Percentiles rank a stretch among this genome's conserved stretches.
phyloP scores from a whole-genome alignment of 2,329 filamentous ascomycete species.

The Arthrinium phaeospermum region DNA sequence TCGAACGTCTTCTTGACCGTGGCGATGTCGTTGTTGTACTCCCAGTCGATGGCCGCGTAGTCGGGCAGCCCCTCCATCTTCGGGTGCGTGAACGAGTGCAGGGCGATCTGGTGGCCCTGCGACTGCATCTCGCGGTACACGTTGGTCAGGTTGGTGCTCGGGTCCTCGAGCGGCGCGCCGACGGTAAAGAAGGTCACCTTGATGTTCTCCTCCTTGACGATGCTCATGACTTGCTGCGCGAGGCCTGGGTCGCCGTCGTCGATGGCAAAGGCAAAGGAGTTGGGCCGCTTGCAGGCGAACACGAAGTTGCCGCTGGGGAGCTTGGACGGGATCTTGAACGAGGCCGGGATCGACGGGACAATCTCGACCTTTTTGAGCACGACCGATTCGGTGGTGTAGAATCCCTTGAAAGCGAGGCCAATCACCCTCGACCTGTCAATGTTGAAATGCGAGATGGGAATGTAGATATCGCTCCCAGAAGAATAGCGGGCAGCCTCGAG shows the following conservation, averaged over 20 bases:
- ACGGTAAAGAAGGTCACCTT: slow-evolving; percentile 76
- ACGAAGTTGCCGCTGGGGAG: slow-evolving; percentile 65
- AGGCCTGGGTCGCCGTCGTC: slow-evolving; percentile 68
- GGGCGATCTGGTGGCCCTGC: slow-evolving; percentile 70
- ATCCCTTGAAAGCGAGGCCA: slow-evolving; percentile 68
- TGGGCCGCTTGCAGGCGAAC: slow-evolving; percentile 69
- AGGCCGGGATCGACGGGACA: slow-evolving; percentile 57
- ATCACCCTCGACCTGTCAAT: slow-evolving; percentile 61
- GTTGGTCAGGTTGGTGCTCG: slow-evolving; percentile 63
- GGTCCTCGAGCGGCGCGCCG: slow-evolving; percentile 64
- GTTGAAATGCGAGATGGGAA: slow-evolving; percentile 70
- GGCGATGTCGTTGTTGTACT: slow-evolving; percentile 62
- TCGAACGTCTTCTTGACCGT: slow-evolving; percentile 49
- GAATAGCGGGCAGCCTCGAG: slow-evolving; percentile 67
- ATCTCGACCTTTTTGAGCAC: slow-evolving; percentile 65
- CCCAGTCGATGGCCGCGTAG: slow-evolving; percentile 63
- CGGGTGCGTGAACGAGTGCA: slow-evolving; percentile 74
- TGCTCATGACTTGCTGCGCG: slow-evolving; percentile 65
- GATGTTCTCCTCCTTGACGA: slow-evolving; percentile 65
- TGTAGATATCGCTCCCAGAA: slow-evolving; percentile 63
- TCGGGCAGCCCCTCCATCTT: slow-evolving; percentile 64
- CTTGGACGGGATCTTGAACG: slow-evolving; percentile 61
- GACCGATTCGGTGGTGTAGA: slow-evolving; percentile 60
- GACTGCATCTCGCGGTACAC: slow-evolving; percentile 68
- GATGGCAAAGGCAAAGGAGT: slow-evolving; percentile 75